Conservation (phyloP, 2,329 filamentous ascomycete genomes). For the Fonsecaea erecta region DNA sequence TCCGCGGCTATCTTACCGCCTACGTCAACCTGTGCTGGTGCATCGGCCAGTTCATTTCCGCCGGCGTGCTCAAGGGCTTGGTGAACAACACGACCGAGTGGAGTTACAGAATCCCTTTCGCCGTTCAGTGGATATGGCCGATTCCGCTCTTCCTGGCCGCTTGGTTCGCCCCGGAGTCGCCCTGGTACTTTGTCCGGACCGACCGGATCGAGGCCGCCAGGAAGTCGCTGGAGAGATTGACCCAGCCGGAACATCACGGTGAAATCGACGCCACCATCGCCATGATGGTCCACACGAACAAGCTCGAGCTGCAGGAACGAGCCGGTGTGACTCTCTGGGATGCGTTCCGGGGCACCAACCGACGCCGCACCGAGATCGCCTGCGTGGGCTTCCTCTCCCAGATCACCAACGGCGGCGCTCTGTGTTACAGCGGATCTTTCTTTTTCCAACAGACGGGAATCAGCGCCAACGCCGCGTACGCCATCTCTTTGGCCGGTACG, state of each 20-base stretch:
- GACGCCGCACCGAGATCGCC: constrained; percentile 50
- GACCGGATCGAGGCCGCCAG: constrained; percentile 44
- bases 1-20: constrained; percentile 64
- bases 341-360: constrained; percentile 41
- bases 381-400: constrained; percentile 46
- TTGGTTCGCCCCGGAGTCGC: constrained; percentile 36
- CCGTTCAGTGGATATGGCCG: constrained; percentile 39
- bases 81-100: constrained; percentile 28
- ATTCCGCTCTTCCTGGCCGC: constrained; percentile 32
- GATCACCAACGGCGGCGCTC: constrained; percentile 40
- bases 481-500: constrained; percentile 64
- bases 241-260: constrained; percentile 41
- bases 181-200: constrained; percentile 44
- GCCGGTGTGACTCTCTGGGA: constrained; percentile 39
- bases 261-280: constrained; percentile 42
- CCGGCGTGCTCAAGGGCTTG: constrained; percentile 33
- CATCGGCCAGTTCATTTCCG: constrained; percentile 62
- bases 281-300: constrained; percentile 49
- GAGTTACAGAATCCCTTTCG: constrained; percentile 36
- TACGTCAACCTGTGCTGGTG: constrained; percentile 68
- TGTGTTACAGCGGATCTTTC: constrained; percentile 41
- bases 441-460: constrained; percentile 60
- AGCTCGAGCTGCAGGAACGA: constrained; percentile 39
- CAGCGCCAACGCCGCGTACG: constrained; percentile 54
- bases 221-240: constrained; percentile 41